Conservation (phyloP, 2,329 filamentous ascomycete species). For the Canariomyces notabilis region DNA sequence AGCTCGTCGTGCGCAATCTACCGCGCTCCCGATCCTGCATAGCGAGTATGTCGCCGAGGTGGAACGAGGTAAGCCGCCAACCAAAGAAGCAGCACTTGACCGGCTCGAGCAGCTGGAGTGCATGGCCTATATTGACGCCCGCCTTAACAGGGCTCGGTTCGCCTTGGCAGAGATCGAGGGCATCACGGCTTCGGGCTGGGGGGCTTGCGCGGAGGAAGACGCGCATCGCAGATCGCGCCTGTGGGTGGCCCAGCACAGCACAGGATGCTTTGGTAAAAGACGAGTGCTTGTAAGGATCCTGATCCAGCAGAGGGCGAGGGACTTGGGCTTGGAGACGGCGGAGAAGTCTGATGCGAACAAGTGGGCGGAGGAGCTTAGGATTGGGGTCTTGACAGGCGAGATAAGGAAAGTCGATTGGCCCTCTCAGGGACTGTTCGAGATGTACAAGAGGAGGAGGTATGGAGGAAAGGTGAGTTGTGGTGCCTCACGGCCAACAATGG, state of each 20-base stretch:
- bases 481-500: background rate
- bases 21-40: too few species aligned
- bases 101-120: background rate
- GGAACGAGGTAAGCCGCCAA: too few species aligned
- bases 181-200: background rate
- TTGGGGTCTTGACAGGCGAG: background rate
- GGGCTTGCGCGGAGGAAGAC: background rate
- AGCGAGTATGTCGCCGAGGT: too few species aligned
- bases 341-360: background rate
- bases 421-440: background rate
- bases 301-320: background rate
- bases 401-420: background rate
- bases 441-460: conserved; percentile 3
- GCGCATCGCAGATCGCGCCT: too few species aligned
- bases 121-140: background rate
- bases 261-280: background rate
- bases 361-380: background rate
- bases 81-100: too few species aligned
- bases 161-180: background rate
- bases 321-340: background rate
- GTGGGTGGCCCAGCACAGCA: background rate
- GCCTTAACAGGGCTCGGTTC: background rate
- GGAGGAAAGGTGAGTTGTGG: background rate
- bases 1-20: too few species aligned
- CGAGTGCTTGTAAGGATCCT: background rate